Evolutionary conservation across 148 eudicot species (phyloP).

Genomic region (Fagopyrum tataricum): DNA sequence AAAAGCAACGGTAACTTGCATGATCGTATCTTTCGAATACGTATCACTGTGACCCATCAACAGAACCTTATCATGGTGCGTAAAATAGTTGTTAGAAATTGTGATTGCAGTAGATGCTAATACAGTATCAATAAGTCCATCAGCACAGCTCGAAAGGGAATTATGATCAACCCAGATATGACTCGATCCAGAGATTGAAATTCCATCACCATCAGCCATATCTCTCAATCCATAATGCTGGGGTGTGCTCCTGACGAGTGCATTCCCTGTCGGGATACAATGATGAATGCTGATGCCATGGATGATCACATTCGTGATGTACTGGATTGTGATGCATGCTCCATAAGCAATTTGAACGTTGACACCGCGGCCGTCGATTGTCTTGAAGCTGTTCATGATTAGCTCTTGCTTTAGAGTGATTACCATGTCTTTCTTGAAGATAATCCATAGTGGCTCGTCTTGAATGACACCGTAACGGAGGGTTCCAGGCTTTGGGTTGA

Average conservation of each 20-base stretch:
- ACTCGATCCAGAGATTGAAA: constrained; percentile 38
- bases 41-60: constrained; percentile 32
- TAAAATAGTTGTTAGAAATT: constrained; percentile 65
- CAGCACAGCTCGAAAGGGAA: constrained; percentile 48
- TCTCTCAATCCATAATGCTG: constrained; percentile 47
- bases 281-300: constrained; percentile 48
- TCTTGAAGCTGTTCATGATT: constrained; percentile 52
- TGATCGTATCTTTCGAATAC: constrained; percentile 22
- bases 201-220: constrained; percentile 64
- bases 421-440: constrained; percentile 37
- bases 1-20: constrained; percentile 42
- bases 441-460: constrained; percentile 62
- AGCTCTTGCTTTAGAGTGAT: constrained; percentile 50
- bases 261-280: constrained; percentile 30
- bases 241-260: constrained; percentile 37
- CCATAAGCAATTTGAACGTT: constrained; percentile 48
- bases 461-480: constrained; percentile 65
- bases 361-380: constrained; percentile 72
- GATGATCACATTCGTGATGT: constrained; percentile 50
- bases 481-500: constrained; percentile 58
- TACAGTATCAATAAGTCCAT: constrained; percentile 67
- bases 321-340: constrained; percentile 65
- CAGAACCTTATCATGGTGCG: constrained; percentile 51
- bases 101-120: constrained; percentile 58
- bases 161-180: constrained; percentile 77